Conservation (phyloP, 208 protist species). For the Acanthamoeba lenticulata region DNA sequence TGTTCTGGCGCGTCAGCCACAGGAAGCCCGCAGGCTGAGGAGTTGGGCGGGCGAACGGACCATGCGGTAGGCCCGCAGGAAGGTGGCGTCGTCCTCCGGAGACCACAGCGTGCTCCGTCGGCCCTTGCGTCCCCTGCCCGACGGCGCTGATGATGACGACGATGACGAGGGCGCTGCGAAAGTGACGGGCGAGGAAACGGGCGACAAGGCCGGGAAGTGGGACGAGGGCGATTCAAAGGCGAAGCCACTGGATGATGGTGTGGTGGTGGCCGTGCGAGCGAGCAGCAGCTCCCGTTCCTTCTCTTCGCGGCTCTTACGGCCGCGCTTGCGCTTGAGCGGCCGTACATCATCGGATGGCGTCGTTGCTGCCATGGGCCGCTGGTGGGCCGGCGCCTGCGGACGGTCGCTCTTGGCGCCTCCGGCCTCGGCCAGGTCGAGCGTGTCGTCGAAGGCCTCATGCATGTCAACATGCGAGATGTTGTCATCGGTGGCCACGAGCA, state of each 20-base stretch:
- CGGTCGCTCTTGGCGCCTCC: neutral
- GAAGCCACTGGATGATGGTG: neutral
- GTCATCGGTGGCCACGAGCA: neutral
- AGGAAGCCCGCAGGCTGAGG: too few species aligned
- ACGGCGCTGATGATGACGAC: neutral
- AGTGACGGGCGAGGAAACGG: neutral
- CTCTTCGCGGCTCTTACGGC: constrained; percentile 1
- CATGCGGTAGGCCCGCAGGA: constrained; percentile 63
- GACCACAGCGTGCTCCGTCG: constrained; percentile 71
- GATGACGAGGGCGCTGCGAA: neutral
- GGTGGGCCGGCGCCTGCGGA: too few species aligned
- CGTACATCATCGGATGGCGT: neutral
- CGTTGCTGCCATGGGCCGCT: neutral
- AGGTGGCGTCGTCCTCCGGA: constrained; percentile 72
- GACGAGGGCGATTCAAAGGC: neutral
- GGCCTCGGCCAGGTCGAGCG: neutral
- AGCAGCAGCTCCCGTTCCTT: neutral
- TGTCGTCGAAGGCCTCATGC: too few species aligned
- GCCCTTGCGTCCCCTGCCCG: neutral
- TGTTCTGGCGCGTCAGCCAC: too few species aligned
- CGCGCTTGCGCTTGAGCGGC: neutral
- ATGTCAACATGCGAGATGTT: too few species aligned
- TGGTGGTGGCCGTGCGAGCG: neutral
- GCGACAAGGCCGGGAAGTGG: neutral
- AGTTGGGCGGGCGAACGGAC: neutral